Conservation (phyloP, 495 filamentous ascomycete species). For the Neurospora tetraspora region DNA sequence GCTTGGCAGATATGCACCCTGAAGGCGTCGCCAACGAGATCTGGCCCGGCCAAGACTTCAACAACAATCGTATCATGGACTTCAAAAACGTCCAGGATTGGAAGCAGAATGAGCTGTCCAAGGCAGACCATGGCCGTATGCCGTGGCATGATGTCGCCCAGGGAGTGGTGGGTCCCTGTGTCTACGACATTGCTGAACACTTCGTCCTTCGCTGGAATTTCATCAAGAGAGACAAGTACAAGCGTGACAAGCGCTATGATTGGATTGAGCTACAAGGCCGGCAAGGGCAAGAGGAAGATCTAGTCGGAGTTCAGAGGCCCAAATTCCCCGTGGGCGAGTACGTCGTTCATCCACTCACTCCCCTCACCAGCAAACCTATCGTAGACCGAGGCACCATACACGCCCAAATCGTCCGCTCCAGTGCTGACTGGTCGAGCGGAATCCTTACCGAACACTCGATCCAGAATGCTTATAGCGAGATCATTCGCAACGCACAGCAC, state of each 20-base stretch:
- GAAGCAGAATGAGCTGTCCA: constrained; percentile 87
- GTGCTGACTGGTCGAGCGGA: constrained; percentile 90
- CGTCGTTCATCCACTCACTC: constrained; percentile 64
- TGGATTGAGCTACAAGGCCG: constrained; percentile 79
- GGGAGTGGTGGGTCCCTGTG: constrained; percentile 77
- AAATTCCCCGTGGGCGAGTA: constrained; percentile 82
- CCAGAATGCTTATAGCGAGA: constrained; percentile 79
- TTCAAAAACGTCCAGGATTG: constrained; percentile 85
- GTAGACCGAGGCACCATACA: constrained; percentile 55
- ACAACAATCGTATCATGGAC: constrained; percentile 92
- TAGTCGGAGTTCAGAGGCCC: constrained; percentile 78
- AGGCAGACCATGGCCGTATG: constrained; percentile 89
- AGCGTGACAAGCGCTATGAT: constrained; percentile 65
- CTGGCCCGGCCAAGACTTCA: constrained; percentile 94
- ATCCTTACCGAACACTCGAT: constrained; percentile 85
- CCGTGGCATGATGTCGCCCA: constrained; percentile 96
- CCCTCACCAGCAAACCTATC: constrained; percentile 41
- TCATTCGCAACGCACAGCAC: constrained; percentile 77
- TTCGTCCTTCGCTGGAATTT: constrained; percentile 97
- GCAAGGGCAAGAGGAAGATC: constrained; percentile 67
- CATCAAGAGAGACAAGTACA: constrained; percentile 95
- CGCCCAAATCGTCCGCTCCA: constrained; percentile 79
- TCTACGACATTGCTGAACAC: constrained; percentile 93
- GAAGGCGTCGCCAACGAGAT: constrained; percentile 71
- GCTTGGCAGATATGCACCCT: constrained; percentile 79